Evolutionary conservation across 2,329 filamentous ascomycete genomes (phyloP), one percentile per base, ranked within the genome.

Genomic region (Fusarium temperatum): DNA sequence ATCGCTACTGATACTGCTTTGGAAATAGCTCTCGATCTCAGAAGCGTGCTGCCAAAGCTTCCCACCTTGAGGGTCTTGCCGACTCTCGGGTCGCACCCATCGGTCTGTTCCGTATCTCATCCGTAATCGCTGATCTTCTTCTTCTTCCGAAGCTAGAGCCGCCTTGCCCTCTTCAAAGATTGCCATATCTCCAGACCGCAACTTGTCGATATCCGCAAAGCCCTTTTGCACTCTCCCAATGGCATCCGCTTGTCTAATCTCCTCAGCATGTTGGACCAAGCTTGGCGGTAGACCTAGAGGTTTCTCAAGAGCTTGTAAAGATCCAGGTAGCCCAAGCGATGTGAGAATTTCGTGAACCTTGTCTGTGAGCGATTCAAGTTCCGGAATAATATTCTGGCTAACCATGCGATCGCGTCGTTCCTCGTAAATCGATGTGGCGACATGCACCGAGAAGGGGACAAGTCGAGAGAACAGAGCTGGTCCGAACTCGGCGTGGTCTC

Each of bases 371-470:
- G 86, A 88, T 77, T 98, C 95, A 9, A 98, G 85, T 78, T 97
- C 93, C 32, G 93, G 91, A 55, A 98, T 93, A 38, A 98, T 94
- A 57, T 90, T 93, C 75, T 94, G 93, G 79, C 96, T 97, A 48
- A 99, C 92, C 66, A 98, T 86, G n/a, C 95, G 89, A 81, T 99
- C 95, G 65, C 95, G 89, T 20, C 95, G 90, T 80, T 98, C 95
- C 63, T 95, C 95, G 79, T 99, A 99, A 39, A 98, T 98, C 54
- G 94, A 98, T 3, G 95, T 94, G 13, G 96, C 96, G 55, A 98
- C 89, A 79, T 99, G 96, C 0, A 98, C 96, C 0, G 95, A 95
- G 80, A 98, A 98, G 0, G 96, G 96, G 0, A 99, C 96, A 4
- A 99, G 88, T 77, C 96, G 96, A 5, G 93, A 90, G 80, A 99